These are phyloP conservation scores for Kwoniella shandongensis DNA, from an alignment of 768 basidiomycete species.

Conservation along the genomic window DNA sequence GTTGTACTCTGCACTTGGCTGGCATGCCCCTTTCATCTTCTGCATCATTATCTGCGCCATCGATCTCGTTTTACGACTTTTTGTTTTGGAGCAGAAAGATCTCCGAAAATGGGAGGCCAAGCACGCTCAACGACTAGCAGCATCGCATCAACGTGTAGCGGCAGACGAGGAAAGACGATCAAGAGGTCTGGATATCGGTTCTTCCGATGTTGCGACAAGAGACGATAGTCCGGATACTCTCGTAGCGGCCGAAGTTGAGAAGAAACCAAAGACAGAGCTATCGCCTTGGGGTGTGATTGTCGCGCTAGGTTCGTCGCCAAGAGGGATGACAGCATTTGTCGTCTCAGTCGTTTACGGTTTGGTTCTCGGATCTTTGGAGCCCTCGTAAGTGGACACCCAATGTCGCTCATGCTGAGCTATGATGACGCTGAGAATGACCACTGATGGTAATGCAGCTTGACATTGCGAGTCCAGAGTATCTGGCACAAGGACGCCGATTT, in stretches of 20 bases:
- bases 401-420: no score
- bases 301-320: slow-evolving; percentile 16
- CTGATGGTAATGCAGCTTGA: slow-evolving; percentile 18
- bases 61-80: slow-evolving; percentile 39
- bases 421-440: no score
- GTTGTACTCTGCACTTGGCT: slow-evolving; percentile 40
- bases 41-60: slow-evolving; percentile 35
- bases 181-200: not conserved
- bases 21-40: slow-evolving; percentile 49
- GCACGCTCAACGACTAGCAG: not conserved
- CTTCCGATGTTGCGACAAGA: not conserved
- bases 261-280: slow-evolving; percentile 13
- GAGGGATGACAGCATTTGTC: slow-evolving; percentile 32
- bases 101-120: slow-evolving; percentile 12
- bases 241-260: not conserved
- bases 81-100: slow-evolving; percentile 43
- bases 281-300: slow-evolving; percentile 21
- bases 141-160: not conserved
- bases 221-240: not conserved
- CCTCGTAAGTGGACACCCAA: slow-evolving; percentile 31
- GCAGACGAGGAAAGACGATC: slow-evolving; percentile 5
- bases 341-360: slow-evolving; percentile 31
- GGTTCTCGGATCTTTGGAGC: slow-evolving; percentile 32
- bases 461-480: slow-evolving; percentile 27
- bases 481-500: slow-evolving; percentile 39